A percentile compares a stretch with the other conserved stretches of the same genome.
These are phyloP conservation scores for Trametopsis cervina DNA, from an alignment of 768 basidiomycete genomes.

Conservation along the genomic window DNA sequence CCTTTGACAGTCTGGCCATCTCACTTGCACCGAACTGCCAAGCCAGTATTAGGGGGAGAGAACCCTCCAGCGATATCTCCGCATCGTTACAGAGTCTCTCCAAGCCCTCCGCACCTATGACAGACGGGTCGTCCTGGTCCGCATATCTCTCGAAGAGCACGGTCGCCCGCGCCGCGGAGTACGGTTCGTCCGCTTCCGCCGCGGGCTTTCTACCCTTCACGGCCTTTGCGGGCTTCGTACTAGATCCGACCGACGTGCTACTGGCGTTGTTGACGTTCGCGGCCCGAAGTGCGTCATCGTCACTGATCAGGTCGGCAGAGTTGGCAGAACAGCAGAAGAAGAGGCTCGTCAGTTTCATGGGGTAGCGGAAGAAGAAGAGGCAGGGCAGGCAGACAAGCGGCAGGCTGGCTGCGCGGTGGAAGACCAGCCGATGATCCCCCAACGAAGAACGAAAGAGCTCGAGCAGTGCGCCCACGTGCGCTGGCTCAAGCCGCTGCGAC, in stretches of 20 bases:
- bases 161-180: conserved; percentile 42
- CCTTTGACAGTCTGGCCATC: conserved; percentile 63
- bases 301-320: conserved; percentile 30
- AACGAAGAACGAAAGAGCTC: neutral
- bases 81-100: conserved; percentile 64
- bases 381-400: neutral
- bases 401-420: conserved; percentile 2
- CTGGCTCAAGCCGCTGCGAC: neutral
- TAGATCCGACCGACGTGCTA: conserved; percentile 13
- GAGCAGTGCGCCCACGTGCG: neutral
- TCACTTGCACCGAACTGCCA: conserved; percentile 70
- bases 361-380: conserved; percentile 17
- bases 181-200: conserved; percentile 27
- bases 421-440: too few species aligned
- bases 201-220: neutral
- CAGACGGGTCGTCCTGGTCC: conserved; percentile 39
- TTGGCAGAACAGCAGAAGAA: conserved; percentile 60
- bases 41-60: conserved; percentile 62
- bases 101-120: conserved; percentile 70
- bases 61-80: conserved; percentile 66
- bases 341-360: conserved; percentile 57
- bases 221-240: conserved; percentile 9
- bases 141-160: conserved; percentile 58
- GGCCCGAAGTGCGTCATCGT: conserved; percentile 1
- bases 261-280: conserved; percentile 36